Conservation (phyloP, 2,329 filamentous ascomycete genomes). For the Claviceps paspali region DNA sequence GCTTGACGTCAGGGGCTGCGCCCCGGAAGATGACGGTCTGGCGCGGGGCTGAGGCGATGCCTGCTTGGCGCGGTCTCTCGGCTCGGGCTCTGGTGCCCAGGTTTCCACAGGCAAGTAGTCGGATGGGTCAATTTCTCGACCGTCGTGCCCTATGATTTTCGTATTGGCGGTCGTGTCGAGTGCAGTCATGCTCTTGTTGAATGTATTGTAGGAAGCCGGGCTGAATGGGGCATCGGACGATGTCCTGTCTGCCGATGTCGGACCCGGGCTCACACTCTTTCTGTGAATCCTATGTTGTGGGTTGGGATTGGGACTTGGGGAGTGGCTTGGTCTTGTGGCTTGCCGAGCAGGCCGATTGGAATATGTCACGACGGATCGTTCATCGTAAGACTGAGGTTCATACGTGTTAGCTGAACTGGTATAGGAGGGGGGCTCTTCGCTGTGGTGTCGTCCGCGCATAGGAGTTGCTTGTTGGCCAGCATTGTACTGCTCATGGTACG, state of each 20-base stretch:
- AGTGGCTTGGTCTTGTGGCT: constrained; percentile 12
- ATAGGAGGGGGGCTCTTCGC: constrained; percentile 15
- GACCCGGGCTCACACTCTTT: constrained; percentile 62
- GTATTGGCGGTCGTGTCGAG: constrained; percentile 30
- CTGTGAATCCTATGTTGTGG: constrained; percentile 42
- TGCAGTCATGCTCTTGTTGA: constrained; percentile 44
- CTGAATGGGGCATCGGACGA: constrained; percentile 53
- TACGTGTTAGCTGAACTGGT: constrained; percentile 17
- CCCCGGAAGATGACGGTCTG: constrained; percentile 34
- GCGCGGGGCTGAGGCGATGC: constrained; percentile 18
- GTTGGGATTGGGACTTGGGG: constrained; percentile 26
- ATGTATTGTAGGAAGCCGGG: constrained; percentile 59
- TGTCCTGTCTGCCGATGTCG: constrained; percentile 34
- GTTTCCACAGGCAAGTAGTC: constrained; percentile 65
- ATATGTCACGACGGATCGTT: constrained; percentile 25
- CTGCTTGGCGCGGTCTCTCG: constrained; percentile 19
- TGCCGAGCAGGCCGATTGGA: constrained; percentile 17
- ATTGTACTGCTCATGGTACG: constrained; percentile 27
- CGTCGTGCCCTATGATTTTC: constrained; percentile 63
- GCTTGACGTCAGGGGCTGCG: constrained; percentile 34
- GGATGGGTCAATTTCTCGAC: constrained; percentile 63
- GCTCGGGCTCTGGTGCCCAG: constrained; percentile 64
- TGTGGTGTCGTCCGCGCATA: constrained; percentile 25
- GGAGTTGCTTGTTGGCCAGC: constrained; percentile 22
- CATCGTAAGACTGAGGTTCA: constrained; percentile 27